These are phyloP conservation scores for Aspergillus sclerotioniger DNA, from an alignment of 495 filamentous ascomycete species.

Conservation along the genomic window DNA sequence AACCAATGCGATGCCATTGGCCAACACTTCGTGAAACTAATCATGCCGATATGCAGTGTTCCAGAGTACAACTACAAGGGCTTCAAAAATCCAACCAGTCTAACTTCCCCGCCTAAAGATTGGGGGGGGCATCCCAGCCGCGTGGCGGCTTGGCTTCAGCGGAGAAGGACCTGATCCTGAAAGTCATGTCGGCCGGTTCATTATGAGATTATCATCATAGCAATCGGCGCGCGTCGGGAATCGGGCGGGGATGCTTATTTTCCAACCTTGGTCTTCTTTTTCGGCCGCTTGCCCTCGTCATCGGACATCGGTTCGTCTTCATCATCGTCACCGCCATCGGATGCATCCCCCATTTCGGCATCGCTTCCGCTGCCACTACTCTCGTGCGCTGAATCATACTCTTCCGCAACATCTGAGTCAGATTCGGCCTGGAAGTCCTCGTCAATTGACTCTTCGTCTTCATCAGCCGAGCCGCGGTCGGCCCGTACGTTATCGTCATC, in stretches of 20 bases:
- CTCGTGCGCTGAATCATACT: constrained; percentile 88
- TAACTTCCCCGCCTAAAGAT: not conserved
- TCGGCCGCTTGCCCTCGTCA: constrained; percentile 54
- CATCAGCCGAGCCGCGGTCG: constrained; percentile 88
- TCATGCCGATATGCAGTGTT: not conserved
- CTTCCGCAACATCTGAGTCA: constrained; percentile 94
- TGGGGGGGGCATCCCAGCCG: not conserved
- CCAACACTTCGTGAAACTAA: not conserved
- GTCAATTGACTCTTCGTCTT: constrained; percentile 90
- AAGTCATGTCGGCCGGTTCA: constrained; percentile 12
- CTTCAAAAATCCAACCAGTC: not conserved
- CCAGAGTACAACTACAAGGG: not conserved
- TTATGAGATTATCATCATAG: constrained; percentile 12
- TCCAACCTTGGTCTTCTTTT: constrained; percentile 66
- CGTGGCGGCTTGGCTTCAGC: not conserved
- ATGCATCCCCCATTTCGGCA: constrained; percentile 60
- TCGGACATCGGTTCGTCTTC: constrained; percentile 36
- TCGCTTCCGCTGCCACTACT: constrained; percentile 72
- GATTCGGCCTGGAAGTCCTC: constrained; percentile 93
- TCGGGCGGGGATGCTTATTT: constrained; percentile 21
- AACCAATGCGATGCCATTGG: not conserved
- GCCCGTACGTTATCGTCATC: constrained; percentile 73
- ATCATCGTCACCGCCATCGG: constrained; percentile 53
- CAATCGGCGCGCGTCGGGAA: not conserved
- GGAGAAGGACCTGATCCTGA: not conserved